Percentiles rank a stretch among this genome's conserved stretches.
Conservation (phyloP, 2,329 filamentous ascomycete species). For the Hortaea sp. region DNA sequence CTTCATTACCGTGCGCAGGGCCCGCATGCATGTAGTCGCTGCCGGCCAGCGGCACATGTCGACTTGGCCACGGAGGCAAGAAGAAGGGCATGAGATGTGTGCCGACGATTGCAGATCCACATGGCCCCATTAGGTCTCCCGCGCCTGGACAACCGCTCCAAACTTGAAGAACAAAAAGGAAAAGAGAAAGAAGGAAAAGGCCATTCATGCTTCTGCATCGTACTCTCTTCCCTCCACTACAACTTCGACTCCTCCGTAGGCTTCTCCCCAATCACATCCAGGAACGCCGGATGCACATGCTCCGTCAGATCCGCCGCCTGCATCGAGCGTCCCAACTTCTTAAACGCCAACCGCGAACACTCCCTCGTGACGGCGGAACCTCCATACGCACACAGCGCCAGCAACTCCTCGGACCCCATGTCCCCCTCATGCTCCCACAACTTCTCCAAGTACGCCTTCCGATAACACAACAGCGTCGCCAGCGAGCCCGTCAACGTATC, state of each 20-base stretch:
- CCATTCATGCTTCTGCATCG: too few relatives aligned
- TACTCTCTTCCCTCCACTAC: neutral
- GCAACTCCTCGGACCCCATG: slow-evolving; percentile 47
- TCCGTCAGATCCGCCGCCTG: slow-evolving; percentile 92
- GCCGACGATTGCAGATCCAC: too few relatives aligned
- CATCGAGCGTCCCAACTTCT: slow-evolving; percentile 73
- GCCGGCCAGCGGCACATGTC: too few relatives aligned
- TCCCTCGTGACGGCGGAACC: slow-evolving; percentile 83
- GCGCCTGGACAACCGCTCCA: too few relatives aligned
- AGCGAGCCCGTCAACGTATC: slow-evolving; percentile 87
- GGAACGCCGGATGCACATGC: slow-evolving; percentile 74
- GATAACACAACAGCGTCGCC: slow-evolving; percentile 81
- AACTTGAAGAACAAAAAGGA: too few relatives aligned
- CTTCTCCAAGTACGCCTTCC: slow-evolving; percentile 72
- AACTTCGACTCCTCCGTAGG: slow-evolving; percentile 15
- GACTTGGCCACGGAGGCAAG: too few relatives aligned
- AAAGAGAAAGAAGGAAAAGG: too few relatives aligned
- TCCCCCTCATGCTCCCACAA: slow-evolving; percentile 58
- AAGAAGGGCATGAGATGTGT: too few relatives aligned
- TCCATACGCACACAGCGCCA: slow-evolving; percentile 74
- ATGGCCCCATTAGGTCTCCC: too few relatives aligned
- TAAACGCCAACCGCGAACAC: slow-evolving; percentile 78
- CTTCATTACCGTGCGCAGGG: too few relatives aligned
- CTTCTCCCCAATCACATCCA: slow-evolving; percentile 65
- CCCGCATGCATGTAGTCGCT: too few relatives aligned